These are phyloP conservation scores for Salix dunnii DNA, from an alignment of 345 rosid genomes.

Conservation along the genomic window DNA sequence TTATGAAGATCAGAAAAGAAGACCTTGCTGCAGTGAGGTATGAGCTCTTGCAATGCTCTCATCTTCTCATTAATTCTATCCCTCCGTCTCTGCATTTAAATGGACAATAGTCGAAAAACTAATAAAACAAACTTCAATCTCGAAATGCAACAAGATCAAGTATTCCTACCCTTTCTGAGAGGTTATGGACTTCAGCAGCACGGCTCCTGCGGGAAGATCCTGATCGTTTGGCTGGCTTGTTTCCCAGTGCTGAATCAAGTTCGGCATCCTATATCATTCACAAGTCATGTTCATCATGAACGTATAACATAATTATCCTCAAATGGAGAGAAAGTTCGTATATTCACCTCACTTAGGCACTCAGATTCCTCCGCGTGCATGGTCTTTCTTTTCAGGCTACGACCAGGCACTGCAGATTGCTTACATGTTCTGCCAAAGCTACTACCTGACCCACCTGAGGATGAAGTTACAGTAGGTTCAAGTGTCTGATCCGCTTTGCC, in stretches of 20 bases:
- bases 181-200: constrained; percentile 53
- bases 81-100: constrained; percentile 45
- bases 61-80: constrained; percentile 70
- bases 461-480: neutral
- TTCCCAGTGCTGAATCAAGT: neutral
- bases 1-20: neutral
- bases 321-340: neutral
- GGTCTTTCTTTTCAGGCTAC: neutral
- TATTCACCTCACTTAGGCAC: constrained; percentile 1
- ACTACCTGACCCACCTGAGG: neutral
- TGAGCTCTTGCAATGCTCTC: constrained; percentile 68
- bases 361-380: neutral
- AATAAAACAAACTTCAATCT: neutral
- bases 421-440: neutral
- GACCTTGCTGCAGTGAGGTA: constrained; percentile 69
- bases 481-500: neutral
- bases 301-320: neutral
- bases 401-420: neutral
- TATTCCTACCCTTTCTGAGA: constrained; percentile 53
- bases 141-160: neutral
- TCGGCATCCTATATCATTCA: neutral
- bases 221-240: constrained; percentile 19
- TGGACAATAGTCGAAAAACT: neutral
- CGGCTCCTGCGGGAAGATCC: constrained; percentile 37
- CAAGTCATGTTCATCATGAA: neutral